These are phyloP conservation scores for Hypoxylon sp. DNA, from an alignment of 2,329 filamentous ascomycete species.

Conservation along the genomic window DNA sequence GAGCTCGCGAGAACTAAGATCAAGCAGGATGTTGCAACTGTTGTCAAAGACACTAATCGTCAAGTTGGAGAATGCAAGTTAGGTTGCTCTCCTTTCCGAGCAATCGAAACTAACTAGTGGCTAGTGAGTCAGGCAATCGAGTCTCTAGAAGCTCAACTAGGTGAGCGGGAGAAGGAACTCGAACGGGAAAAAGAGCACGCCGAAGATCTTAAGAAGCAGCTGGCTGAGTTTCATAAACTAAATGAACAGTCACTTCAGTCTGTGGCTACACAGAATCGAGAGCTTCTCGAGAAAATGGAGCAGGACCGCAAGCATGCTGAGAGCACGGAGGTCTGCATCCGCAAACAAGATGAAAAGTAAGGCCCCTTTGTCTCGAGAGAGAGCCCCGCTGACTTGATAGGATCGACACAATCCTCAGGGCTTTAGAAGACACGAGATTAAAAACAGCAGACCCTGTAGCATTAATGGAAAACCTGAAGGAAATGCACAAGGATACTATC, in stretches of 20 bases:
- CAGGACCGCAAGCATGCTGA: constrained; percentile 28
- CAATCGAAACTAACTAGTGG: constrained; percentile 27
- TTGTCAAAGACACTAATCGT: constrained; percentile 31
- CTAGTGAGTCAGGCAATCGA: constrained; percentile 43
- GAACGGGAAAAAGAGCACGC: constrained; percentile 40
- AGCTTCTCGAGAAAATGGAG: constrained; percentile 43
- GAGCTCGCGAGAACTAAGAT: constrained; percentile 40
- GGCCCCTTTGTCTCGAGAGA: constrained; percentile 2
- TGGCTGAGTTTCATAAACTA: constrained; percentile 40
- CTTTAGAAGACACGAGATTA: constrained; percentile 36
- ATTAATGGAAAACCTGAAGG: constrained; percentile 40
- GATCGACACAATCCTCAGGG: constrained; percentile 41
- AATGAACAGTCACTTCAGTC: constrained; percentile 43
- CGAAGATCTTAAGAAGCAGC: constrained; percentile 43
- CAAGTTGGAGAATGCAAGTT: constrained; percentile 46
- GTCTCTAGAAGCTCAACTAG: constrained; percentile 40
- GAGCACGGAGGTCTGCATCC: constrained; percentile 28
- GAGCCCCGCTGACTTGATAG: constrained; percentile 40
- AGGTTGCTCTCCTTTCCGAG: neutral
- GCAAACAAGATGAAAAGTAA: constrained; percentile 47
- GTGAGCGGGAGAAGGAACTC: constrained; percentile 46
- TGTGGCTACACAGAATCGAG: constrained; percentile 40
- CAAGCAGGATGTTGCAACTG: constrained; percentile 38
- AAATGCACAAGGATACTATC: constrained; percentile 36
- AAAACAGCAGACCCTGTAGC: constrained; percentile 20